Evolutionary conservation across 208 protist genomes (phyloP).

Genomic region (Naegleria fowleri): DNA sequence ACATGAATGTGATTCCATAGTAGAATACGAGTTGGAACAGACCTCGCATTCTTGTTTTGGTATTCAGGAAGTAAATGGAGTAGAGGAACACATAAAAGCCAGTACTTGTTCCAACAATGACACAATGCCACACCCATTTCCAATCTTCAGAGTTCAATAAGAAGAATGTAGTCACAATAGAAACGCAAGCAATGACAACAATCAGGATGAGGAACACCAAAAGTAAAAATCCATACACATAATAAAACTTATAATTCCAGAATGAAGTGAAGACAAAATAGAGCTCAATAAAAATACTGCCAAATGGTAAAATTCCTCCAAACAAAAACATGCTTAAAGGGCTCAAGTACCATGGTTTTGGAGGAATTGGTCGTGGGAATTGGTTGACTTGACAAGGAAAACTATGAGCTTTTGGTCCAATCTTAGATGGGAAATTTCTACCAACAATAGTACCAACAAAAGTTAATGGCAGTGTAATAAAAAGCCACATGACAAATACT

Average conservation of each 20-base stretch:
- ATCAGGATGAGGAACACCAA: slow-evolving; percentile 78
- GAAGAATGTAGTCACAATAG: slow-evolving; percentile 78
- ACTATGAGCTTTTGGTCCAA: neutral
- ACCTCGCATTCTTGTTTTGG: slow-evolving; percentile 76
- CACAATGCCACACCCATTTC: slow-evolving; percentile 83
- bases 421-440: slow-evolving; percentile 46
- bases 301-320: slow-evolving; percentile 84
- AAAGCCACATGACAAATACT: slow-evolving; percentile 63
- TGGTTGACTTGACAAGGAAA: slow-evolving; percentile 2
- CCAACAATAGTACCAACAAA: slow-evolving; percentile 75
- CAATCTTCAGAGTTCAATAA: slow-evolving; percentile 83
- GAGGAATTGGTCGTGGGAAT: slow-evolving; percentile 28
- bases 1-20: slow-evolving; percentile 67
- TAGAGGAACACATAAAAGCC: slow-evolving; percentile 77
- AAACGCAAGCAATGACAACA: slow-evolving; percentile 74
- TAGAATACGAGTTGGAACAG: slow-evolving; percentile 78
- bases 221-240: slow-evolving; percentile 88
- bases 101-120: slow-evolving; percentile 67
- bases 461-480: slow-evolving; percentile 71
- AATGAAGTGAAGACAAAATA: slow-evolving; percentile 87
- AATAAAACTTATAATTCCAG: slow-evolving; percentile 94
- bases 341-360: slow-evolving; percentile 44
- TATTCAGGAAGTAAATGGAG: slow-evolving; percentile 77
- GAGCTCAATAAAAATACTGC: slow-evolving; percentile 88
- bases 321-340: slow-evolving; percentile 53